phyloP scores from a whole-genome alignment of 1,284 basidiomycete species.

The Ganoderma sinense region DNA sequence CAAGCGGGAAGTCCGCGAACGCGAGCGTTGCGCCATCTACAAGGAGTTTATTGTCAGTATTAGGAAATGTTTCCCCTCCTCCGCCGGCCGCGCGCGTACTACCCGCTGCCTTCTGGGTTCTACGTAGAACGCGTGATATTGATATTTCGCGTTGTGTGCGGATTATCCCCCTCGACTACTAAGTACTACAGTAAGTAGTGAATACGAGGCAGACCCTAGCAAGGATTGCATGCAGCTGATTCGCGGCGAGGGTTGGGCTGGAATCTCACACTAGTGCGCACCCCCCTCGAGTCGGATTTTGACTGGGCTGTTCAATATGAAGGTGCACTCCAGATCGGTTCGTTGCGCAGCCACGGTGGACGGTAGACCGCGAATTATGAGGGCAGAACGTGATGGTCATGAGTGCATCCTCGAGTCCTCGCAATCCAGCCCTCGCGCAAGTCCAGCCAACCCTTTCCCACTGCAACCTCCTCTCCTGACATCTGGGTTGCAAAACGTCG shows the following conservation, averaged over 20 bases:
- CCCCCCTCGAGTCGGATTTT: neutral
- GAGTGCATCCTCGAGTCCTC: neutral
- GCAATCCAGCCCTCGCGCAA: neutral
- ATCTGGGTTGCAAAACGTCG: neutral
- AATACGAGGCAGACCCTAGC: neutral
- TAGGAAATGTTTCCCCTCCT: neutral
- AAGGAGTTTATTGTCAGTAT: neutral
- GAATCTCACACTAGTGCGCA: neutral
- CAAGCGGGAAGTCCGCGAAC: neutral
- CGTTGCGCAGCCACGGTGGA: neutral
- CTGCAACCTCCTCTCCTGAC: neutral
- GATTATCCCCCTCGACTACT: neutral
- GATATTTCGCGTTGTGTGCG: neutral
- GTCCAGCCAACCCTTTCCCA: neutral
- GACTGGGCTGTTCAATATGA: neutral
- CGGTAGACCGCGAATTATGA: neutral
- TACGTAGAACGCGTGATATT: neutral
- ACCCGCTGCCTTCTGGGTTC: neutral
- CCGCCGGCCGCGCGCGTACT: neutral
- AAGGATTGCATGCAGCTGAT: neutral
- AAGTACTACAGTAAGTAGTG: neutral
- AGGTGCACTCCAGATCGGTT: slow-evolving; percentile 1
- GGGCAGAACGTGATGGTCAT: neutral
- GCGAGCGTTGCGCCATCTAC: neutral
- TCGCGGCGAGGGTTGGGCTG: neutral